phyloP scores from a whole-genome alignment of 1,284 basidiomycete genomes.

The Albatrellus sp. region DNA sequence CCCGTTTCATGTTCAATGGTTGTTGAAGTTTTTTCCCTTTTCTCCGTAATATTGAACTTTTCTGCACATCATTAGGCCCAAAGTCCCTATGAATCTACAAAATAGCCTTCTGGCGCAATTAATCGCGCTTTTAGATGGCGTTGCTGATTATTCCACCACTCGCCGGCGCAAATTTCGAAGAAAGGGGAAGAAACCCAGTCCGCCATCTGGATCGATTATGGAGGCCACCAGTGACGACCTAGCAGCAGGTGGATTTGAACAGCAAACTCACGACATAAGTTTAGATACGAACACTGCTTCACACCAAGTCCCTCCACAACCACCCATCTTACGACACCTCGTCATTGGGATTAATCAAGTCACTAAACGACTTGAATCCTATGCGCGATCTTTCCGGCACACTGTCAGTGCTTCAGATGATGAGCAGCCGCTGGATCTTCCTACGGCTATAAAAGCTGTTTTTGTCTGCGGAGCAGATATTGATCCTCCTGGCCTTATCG shows the following conservation, averaged over 20 bases:
- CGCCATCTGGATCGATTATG: neutral
- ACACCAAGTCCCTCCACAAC: conserved; percentile 14
- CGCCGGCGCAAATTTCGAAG: conserved; percentile 21
- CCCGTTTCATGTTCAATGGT: conserved; percentile 65
- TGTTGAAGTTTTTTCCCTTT: conserved; percentile 4
- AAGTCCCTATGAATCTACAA: conserved; percentile 49
- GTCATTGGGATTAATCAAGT: conserved; percentile 72
- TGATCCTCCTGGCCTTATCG: conserved; percentile 56
- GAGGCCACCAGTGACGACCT: neutral
- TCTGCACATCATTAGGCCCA: conserved; percentile 37
- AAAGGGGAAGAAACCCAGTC: conserved; percentile 11
- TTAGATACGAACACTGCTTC: too few species aligned
- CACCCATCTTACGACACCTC: conserved; percentile 38
- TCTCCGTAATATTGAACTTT: conserved; percentile 1
- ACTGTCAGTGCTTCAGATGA: conserved; percentile 9
- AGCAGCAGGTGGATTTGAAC: neutral
- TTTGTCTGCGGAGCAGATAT: conserved; percentile 65
- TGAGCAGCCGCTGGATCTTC: neutral
- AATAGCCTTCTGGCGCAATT: conserved; percentile 41
- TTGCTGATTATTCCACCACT: conserved; percentile 29
- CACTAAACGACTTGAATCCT: conserved; percentile 59
- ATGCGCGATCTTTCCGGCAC: conserved; percentile 29
- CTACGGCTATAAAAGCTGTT: conserved; percentile 27
- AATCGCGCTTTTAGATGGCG: conserved; percentile 34
- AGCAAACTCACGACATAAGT: too few species aligned